Base-by-base conservation (phyloP, 1,284 basidiomycete genomes). In the Ustilago hordei region DNA sequence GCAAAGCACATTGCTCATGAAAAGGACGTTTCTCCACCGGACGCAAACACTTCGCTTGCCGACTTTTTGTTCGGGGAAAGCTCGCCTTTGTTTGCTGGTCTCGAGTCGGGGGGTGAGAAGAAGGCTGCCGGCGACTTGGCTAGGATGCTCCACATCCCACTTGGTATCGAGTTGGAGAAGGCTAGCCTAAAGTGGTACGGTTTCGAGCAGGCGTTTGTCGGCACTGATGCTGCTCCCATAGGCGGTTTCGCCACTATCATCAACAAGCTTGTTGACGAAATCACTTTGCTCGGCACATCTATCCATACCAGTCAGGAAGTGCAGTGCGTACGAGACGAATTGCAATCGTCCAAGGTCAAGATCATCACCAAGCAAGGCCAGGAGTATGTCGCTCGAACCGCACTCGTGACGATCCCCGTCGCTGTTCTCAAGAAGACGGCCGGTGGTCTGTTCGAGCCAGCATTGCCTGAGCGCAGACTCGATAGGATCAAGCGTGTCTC, bases 71-170 rank as follows among this genome's bases (percentile, higher is more conserved):
- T 87, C 66, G 60, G 65, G n/a, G n/a, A 81, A 28, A 48, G 61
- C 4, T 88, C 87, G 34, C 68, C 83, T 2, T 71, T 82, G 17
- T 82, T 71, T 48, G 63, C 32, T 6, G 69, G 70, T 23, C 71
- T 80, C 48, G 61, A 60, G 50, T 70, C 47, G 3, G 71, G 73
- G 32, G 94, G 95, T 90, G 95, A 98, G 89, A 89, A 89, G 47
- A 50, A 71, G 15, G 77, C 85, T 0, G 86, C 85, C 0, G 62
- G 78, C 15, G 84, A 81, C 8, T 77, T 89, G 36, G 88, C 88
- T 0, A 80, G 89, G 36, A 86, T 86, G 48, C 83, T 88, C 36
- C 88, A 89, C 64, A 85, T 89, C 17, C 87, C 88, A 0, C 82
- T 89, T 0, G 89, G 89, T 2, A 82, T 88, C 53, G 85, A 85